Percentiles rank a stretch among this genome's conserved stretches.
These are phyloP conservation scores for Cyclotella cryptica DNA, from an alignment of 108 stramenopile species.

Conservation along the genomic window DNA sequence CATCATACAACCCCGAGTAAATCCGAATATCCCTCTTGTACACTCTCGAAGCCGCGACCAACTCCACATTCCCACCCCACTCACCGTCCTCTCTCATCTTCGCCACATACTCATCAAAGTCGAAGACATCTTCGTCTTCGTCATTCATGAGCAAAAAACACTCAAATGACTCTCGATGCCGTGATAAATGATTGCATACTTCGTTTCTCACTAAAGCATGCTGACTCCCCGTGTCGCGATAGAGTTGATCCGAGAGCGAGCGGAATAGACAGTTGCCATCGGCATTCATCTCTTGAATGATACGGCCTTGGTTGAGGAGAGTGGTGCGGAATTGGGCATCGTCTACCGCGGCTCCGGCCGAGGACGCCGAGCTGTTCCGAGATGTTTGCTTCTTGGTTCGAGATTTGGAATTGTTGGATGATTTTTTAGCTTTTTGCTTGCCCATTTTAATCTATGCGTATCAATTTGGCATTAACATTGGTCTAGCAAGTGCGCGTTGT, in stretches of 20 bases:
- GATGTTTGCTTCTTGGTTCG: neutral
- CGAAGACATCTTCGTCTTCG: slow-evolving; percentile 73
- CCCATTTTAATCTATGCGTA: neutral
- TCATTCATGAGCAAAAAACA: slow-evolving; percentile 82
- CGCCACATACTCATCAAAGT: slow-evolving; percentile 71
- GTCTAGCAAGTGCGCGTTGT: no score
- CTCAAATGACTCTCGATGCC: slow-evolving; percentile 67
- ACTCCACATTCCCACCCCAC: slow-evolving; percentile 86
- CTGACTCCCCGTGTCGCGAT: slow-evolving; percentile 58
- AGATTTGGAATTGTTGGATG: neutral
- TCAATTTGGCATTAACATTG: no score
- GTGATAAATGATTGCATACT: slow-evolving; percentile 74
- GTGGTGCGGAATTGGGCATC: slow-evolving; percentile 35
- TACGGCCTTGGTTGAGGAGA: slow-evolving; percentile 30
- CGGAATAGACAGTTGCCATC: slow-evolving; percentile 93
- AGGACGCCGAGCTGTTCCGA: neutral
- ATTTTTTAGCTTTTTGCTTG: neutral
- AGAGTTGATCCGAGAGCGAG: slow-evolving; percentile 81
- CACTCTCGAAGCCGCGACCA: slow-evolving; percentile 77
- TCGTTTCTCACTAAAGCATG: slow-evolving; percentile 65
- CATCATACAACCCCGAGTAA: slow-evolving; percentile 57
- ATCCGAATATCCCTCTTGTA: slow-evolving; percentile 79
- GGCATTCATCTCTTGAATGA: slow-evolving; percentile 68
- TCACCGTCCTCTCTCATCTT: slow-evolving; percentile 78
- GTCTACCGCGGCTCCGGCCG: neutral